Evolutionary conservation across 2,329 filamentous ascomycete genomes (phyloP), one percentile per base, ranked within the genome.

Genomic region (Talaromyces sp.): DNA sequence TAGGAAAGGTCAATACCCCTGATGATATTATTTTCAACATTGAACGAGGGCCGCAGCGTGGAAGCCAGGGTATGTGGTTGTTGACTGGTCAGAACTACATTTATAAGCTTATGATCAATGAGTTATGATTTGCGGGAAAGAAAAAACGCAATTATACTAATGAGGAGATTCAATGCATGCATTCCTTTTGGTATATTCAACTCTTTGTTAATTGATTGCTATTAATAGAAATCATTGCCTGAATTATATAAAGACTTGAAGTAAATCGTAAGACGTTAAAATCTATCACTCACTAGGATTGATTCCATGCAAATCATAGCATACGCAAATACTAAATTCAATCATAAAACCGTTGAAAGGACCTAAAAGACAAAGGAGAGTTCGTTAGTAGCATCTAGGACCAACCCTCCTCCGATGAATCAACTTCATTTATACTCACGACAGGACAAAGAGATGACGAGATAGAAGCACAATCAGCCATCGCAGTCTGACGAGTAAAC

Each of bases 11-110:
- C 33, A 56, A 54, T 27, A 46, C 54, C 7, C 51, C 47, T n/a
- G 47, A 37, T 16, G 50, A 53, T 39, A 54, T 56, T 19, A 52
- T 54, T 29, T 56, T 56, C 40, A 56, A 56, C 24, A 19, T 56
- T 45, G 51, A 54, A 33, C 24, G 42, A 16, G 54, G 50, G 1
- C 51, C 54, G 8, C 47, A 20, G 2, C 39, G 40, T 7, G 39
- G 33, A 32, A 41, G 42, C 17, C 24, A 45, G 16, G 27, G 33
- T 6, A 46, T 56, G 44, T 56, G 54, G 54, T 24, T 56, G 19
- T 24, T 56, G 44, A 56, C 54, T n/a, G 54, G 51, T 5, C 16
- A 37, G 32, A 37, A 54, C 2, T 46, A 24, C 20, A 54, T 56
- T 14, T 54, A 56, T 30, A 53, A 54, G 22, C 47, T 51, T 11